Conservation (phyloP, 768 basidiomycete genomes). For the Kwoniella dendrophila region DNA sequence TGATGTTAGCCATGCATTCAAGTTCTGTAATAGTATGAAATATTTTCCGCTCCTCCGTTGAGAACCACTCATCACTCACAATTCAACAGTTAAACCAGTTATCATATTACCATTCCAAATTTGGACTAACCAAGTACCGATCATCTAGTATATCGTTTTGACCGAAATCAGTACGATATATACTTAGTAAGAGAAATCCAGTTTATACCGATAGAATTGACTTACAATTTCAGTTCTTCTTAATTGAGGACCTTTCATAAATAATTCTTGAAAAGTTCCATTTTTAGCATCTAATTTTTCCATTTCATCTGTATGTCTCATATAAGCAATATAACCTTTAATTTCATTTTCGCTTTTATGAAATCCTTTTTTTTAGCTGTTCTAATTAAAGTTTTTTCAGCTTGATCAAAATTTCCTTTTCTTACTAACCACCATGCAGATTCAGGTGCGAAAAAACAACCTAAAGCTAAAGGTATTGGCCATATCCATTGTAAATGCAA, state of each 20-base stretch:
- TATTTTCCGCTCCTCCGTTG: too few species aligned
- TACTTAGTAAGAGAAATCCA: not conserved
- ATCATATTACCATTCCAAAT: slow-evolving; percentile 35
- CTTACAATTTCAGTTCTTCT: slow-evolving; percentile 50
- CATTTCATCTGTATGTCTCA: slow-evolving; percentile 46
- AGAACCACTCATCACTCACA: slow-evolving; percentile 23
- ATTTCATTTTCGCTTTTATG: slow-evolving; percentile 30
- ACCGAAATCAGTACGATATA: not conserved
- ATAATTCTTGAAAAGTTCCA: slow-evolving; percentile 32
- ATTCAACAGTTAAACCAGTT: slow-evolving; percentile 32
- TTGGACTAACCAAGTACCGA: slow-evolving; percentile 35
- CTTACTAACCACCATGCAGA: slow-evolving; percentile 33
- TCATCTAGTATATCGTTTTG: slow-evolving; percentile 19
- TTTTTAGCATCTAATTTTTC: slow-evolving; percentile 30
- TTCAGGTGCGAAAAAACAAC: slow-evolving; percentile 50
- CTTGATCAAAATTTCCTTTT: slow-evolving; percentile 50
- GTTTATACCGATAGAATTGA: not conserved
- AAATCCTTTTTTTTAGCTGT: slow-evolving; percentile 25
- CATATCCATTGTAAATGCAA: slow-evolving; percentile 54
- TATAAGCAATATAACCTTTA: slow-evolving; percentile 36
- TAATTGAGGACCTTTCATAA: slow-evolving; percentile 35
- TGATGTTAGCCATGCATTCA: too few species aligned
- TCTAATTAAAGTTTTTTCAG: slow-evolving; percentile 37
- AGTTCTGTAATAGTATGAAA: too few species aligned
- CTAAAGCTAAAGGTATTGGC: slow-evolving; percentile 51